Conservation (phyloP, 768 basidiomycete species). For the Boletus subcaerulescens region DNA sequence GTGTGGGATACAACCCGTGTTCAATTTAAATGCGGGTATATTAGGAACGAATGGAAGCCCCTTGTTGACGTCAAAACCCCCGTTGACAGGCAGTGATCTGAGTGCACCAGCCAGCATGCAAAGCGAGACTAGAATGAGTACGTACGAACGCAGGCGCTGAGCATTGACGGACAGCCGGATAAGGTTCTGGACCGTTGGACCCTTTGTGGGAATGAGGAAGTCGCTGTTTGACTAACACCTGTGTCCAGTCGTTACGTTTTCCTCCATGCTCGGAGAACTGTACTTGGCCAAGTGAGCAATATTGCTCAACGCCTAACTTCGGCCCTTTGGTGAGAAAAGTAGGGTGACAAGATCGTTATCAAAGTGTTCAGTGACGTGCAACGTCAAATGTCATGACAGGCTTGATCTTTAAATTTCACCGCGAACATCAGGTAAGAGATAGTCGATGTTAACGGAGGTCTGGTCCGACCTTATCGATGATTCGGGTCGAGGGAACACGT, state of each 20-base stretch:
- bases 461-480: neutral
- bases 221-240: neutral
- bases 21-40: neutral
- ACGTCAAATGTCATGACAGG: neutral
- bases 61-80: neutral
- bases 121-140: neutral
- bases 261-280: neutral
- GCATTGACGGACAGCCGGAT: neutral
- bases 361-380: neutral
- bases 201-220: slow-evolving; percentile 7
- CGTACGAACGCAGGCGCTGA: slow-evolving; percentile 12
- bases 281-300: too few relatives aligned
- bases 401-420: slow-evolving; percentile 1
- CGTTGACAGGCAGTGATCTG: neutral
- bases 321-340: neutral
- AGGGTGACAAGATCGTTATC: too few relatives aligned
- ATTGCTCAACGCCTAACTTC: slow-evolving; percentile 1
- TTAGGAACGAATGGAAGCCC: neutral
- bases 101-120: neutral
- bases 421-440: neutral
- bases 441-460: slow-evolving; percentile 8
- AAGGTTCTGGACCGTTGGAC: slow-evolving; percentile 6
- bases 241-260: neutral
- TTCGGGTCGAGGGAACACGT: neutral
- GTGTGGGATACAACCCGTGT: neutral